These are phyloP conservation scores for Vitis hybrid DNA, from an alignment of 177 flowering plant genomes.

Conservation along the genomic window DNA sequence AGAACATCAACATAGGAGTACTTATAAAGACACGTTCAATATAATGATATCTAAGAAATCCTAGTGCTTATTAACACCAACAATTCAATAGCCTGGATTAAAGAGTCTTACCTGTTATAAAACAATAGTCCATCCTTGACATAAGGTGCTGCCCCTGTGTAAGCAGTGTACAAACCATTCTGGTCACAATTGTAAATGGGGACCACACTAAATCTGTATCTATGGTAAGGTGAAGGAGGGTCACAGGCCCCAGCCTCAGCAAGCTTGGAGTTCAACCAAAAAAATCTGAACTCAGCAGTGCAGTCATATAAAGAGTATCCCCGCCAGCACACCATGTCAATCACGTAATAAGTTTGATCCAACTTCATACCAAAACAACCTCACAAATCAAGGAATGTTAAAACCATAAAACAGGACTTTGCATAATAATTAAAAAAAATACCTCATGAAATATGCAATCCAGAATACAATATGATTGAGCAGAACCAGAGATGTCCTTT, in stretches of 20 bases:
- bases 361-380: constrained; percentile 41
- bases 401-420: background rate
- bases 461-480: constrained; percentile 68
- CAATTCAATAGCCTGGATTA: background rate
- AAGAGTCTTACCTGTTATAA: constrained; percentile 77
- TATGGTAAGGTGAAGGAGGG: constrained; percentile 74
- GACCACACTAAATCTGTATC: constrained; percentile 69
- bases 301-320: constrained; percentile 89
- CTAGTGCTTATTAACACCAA: background rate
- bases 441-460: constrained; percentile 99
- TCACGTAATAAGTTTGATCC: constrained; percentile 93
- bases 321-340: constrained; percentile 95
- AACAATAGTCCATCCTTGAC: constrained; percentile 84
- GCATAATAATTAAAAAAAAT: background rate
- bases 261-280: constrained; percentile 95
- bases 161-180: constrained; percentile 66
- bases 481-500: constrained; percentile 51
- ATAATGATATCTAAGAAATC: background rate
- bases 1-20: no score
- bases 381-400: background rate
- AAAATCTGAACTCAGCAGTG: constrained; percentile 90
- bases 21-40: no score
- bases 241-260: constrained; percentile 80
- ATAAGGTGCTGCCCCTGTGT: constrained; percentile 65
- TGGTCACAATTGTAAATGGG: constrained; percentile 76